phyloP scores from a whole-genome alignment of 2,329 filamentous ascomycete species.

The Blastomyces emzantsi region DNA sequence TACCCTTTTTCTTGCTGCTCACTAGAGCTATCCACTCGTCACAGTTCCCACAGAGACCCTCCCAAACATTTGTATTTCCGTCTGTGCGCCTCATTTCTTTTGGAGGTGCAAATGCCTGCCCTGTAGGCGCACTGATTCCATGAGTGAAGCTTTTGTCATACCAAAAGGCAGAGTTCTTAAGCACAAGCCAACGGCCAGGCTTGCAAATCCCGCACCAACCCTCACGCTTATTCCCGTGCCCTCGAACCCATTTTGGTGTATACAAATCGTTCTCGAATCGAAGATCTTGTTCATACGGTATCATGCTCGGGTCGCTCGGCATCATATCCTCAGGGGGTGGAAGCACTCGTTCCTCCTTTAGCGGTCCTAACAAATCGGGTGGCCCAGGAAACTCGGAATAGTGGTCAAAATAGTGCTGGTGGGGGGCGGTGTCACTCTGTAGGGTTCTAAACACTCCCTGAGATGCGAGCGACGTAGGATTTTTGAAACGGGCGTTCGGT shows the following conservation, averaged over 20 bases:
- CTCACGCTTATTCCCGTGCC: conserved; percentile 77
- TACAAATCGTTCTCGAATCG: conserved; percentile 75
- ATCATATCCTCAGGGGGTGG: conserved; percentile 77
- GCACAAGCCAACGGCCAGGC: conserved; percentile 71
- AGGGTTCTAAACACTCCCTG: conserved; percentile 65
- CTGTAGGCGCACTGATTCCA: conserved; percentile 73
- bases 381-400: conserved; percentile 66
- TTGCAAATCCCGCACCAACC: conserved; percentile 89
- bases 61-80: conserved; percentile 54
- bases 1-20: conserved; percentile 86
- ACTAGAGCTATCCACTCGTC: conserved; percentile 27
- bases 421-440: conserved; percentile 63
- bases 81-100: conserved; percentile 67
- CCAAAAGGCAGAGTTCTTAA: conserved; percentile 90
- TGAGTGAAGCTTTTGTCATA: conserved; percentile 89
- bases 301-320: conserved; percentile 62
- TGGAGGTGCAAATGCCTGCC: conserved; percentile 67
- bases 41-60: conserved; percentile 32
- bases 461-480: conserved; percentile 52
- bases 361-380: conserved; percentile 65
- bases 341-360: conserved; percentile 63
- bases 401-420: conserved; percentile 47
- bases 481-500: conserved; percentile 44
- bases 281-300: conserved; percentile 69
- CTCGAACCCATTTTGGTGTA: conserved; percentile 74